phyloP scores from a whole-genome alignment of 805 yeast genomes.

The Kodamaea leandrae region DNA sequence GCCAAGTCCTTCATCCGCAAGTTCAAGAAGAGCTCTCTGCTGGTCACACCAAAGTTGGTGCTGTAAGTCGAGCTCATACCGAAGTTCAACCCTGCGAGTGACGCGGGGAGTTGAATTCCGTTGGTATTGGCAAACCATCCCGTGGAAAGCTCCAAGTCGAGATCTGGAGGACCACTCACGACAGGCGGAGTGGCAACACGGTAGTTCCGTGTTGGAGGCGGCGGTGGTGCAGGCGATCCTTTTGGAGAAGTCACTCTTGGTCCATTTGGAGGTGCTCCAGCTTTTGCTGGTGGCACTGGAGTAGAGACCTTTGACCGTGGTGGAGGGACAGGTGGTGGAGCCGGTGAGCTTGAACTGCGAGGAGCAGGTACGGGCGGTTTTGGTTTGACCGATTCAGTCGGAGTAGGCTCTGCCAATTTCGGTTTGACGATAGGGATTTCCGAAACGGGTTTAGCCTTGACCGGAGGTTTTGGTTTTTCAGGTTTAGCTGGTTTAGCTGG shows the following conservation, averaged over 20 bases:
- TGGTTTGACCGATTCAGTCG: not conserved
- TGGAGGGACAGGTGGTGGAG: not conserved
- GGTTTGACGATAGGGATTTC: too few species aligned
- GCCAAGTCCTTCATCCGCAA: conserved; percentile 45
- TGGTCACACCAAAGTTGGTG: conserved; percentile 12
- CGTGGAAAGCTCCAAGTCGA: conserved; percentile 42
- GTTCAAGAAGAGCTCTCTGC: conserved; percentile 26
- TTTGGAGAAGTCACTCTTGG: conserved; percentile 3
- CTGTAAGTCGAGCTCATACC: conserved; percentile 8
- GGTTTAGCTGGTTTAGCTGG: conserved; percentile 16
- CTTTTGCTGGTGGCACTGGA: conserved; percentile 1
- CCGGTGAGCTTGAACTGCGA: not conserved
- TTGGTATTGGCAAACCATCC: conserved; percentile 46
- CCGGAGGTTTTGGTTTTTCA: conserved; percentile 9
- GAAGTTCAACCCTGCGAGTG: conserved; percentile 37
- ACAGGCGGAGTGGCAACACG: conserved; percentile 21
- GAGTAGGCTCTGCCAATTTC: not conserved
- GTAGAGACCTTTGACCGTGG: conserved; percentile 1
- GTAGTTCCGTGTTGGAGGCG: conserved; percentile 31
- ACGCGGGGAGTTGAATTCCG: conserved; percentile 34
- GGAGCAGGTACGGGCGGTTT: conserved; percentile 1
- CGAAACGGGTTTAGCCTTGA: not conserved
- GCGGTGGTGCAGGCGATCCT: conserved; percentile 20
- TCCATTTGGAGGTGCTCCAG: conserved; percentile 1
- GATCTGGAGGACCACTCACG: conserved; percentile 25